A percentile compares a stretch with the other conserved stretches of the same genome.
phyloP scores from a whole-genome alignment of 345 rosid genomes.

The Corymbia maculata region DNA sequence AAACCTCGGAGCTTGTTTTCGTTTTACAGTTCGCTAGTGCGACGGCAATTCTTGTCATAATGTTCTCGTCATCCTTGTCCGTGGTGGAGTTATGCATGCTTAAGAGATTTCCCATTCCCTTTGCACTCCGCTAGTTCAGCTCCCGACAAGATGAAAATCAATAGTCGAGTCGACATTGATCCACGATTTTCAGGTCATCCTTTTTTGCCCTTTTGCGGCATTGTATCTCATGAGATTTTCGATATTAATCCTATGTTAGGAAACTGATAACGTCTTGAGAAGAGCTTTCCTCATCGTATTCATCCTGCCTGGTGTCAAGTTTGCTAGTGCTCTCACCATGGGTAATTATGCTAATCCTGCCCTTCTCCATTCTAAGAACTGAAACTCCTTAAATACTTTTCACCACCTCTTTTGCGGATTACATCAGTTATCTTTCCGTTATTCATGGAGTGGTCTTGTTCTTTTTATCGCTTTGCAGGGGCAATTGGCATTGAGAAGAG shows the following conservation, averaged over 20 bases:
- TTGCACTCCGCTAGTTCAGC: background rate
- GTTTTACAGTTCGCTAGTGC: slow-evolving; percentile 41
- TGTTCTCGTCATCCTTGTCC: slow-evolving; percentile 84
- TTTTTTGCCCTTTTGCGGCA: slow-evolving; percentile 26
- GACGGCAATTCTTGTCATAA: slow-evolving; percentile 86
- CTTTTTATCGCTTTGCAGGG: slow-evolving; percentile 24
- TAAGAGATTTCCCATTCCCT: slow-evolving; percentile 74
- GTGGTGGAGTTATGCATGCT: slow-evolving; percentile 82
- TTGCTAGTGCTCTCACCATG: slow-evolving; percentile 79
- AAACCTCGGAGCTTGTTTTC: slow-evolving; percentile 74
- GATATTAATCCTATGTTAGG: slow-evolving; percentile 50
- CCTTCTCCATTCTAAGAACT: background rate
- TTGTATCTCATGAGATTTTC: slow-evolving; percentile 57
- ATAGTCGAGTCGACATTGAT: background rate
- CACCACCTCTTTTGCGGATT: background rate
- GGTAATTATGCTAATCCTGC: slow-evolving; percentile 16
- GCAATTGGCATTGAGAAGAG: slow-evolving; percentile 55
- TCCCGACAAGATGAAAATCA: background rate
- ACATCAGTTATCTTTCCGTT: background rate
- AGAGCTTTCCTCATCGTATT: slow-evolving; percentile 71
- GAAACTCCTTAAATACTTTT: background rate
- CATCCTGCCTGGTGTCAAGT: slow-evolving; percentile 75
- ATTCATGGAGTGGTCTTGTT: background rate
- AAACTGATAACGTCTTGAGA: slow-evolving; percentile 29
- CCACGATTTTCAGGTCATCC: background rate